phyloP scores from a whole-genome alignment of 1,139 yeast genomes.

The Candida gigantensis region DNA sequence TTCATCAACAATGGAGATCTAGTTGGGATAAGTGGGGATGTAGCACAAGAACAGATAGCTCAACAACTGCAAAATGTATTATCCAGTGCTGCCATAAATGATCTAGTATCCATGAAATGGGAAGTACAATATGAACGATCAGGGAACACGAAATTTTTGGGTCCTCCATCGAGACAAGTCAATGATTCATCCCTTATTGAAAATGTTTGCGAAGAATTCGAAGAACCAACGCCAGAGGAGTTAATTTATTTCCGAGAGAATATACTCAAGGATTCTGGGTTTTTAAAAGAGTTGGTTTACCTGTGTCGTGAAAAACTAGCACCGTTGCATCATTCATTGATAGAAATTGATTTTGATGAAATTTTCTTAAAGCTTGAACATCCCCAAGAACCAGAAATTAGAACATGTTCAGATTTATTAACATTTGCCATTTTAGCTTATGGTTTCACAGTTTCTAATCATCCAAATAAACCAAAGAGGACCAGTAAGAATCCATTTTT shows the following conservation, averaged over 20 bases:
- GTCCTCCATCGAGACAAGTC: constrained; percentile 3
- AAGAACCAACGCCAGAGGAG: too few species aligned
- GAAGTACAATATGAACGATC: constrained; percentile 1
- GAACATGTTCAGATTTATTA: background rate
- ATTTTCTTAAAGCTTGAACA: too few species aligned
- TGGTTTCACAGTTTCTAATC: background rate
- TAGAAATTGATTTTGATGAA: constrained; percentile 1
- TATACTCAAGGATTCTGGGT: too few species aligned
- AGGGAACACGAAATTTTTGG: constrained; percentile 1
- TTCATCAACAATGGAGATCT: background rate
- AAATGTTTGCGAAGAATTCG: too few species aligned
- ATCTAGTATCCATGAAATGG: constrained; percentile 2
- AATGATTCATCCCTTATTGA: too few species aligned
- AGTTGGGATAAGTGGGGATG: background rate
- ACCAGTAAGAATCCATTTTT: background rate
- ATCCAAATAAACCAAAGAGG: background rate
- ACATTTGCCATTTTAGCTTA: constrained; percentile 1
- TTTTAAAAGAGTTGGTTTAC: too few species aligned
- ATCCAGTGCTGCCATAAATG: background rate
- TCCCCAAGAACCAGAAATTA: background rate
- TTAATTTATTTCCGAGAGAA: too few species aligned
- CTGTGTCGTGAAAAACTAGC: too few species aligned
- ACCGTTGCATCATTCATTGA: too few species aligned
- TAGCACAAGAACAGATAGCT: background rate
- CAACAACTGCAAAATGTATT: background rate